Conservation (phyloP, 1,284 basidiomycete species). For the Apiotrichum laibachii region DNA sequence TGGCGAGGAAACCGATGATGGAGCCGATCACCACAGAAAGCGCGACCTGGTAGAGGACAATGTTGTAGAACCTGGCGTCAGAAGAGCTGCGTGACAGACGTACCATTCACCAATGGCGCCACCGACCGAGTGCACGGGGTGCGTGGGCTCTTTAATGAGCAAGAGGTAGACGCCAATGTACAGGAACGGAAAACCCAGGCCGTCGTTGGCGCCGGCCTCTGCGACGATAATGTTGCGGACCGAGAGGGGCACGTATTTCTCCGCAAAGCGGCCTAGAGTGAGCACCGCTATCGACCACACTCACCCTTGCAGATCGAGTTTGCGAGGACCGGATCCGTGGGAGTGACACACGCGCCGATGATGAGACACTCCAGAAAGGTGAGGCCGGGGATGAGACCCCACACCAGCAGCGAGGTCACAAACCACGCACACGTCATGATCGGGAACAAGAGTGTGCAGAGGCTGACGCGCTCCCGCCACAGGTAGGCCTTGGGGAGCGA, state of each 20-base stretch:
- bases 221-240: constrained; percentile 49
- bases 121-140: constrained; percentile 52
- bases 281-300: background rate
- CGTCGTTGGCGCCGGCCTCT: constrained; percentile 59
- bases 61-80: constrained; percentile 43
- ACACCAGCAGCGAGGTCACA: constrained; percentile 77
- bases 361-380: constrained; percentile 81
- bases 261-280: constrained; percentile 41
- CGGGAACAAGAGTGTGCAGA: constrained; percentile 77
- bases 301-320: constrained; percentile 56
- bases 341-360: constrained; percentile 89
- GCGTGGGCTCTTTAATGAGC: constrained; percentile 56
- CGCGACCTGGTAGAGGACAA: constrained; percentile 55
- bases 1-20: constrained; percentile 63
- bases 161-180: constrained; percentile 86
- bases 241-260: constrained; percentile 45
- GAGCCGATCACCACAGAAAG: constrained; percentile 76
- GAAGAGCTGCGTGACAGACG: constrained; percentile 47
- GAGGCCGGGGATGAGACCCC: constrained; percentile 79
- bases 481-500: constrained; percentile 86
- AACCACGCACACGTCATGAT: constrained; percentile 85
- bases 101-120: constrained; percentile 63
- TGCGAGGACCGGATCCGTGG: constrained; percentile 91
- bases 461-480: constrained; percentile 76
- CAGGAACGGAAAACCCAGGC: constrained; percentile 91